Evolutionary conservation across 2,329 filamentous ascomycete genomes (phyloP).

Genomic region (Elsinoe australis): DNA sequence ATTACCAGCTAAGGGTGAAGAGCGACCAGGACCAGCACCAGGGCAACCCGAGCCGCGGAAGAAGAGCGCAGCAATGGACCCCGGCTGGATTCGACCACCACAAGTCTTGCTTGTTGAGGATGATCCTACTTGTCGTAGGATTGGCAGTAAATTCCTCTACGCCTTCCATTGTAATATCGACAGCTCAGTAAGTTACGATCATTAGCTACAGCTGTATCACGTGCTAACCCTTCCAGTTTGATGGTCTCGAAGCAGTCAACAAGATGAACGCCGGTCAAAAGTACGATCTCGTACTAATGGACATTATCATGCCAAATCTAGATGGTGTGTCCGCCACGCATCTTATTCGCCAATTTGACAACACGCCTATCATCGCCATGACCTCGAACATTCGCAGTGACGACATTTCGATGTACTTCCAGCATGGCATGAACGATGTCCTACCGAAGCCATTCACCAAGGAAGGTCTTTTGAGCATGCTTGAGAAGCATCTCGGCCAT

Average conservation of each 20-base stretch:
- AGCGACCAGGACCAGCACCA: constrained; percentile 35
- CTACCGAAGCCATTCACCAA: constrained; percentile 94
- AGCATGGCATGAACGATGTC: constrained; percentile 96
- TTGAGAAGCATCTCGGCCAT: constrained; percentile 82
- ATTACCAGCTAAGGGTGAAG: constrained; percentile 57
- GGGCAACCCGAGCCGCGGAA: constrained; percentile 49
- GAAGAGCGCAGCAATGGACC: constrained; percentile 54
- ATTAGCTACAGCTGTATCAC: not conserved
- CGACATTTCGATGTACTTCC: constrained; percentile 94
- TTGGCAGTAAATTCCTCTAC: constrained; percentile 59
- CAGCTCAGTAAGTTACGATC: constrained; percentile 47
- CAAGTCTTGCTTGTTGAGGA: constrained; percentile 87
- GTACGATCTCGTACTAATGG: constrained; percentile 53
- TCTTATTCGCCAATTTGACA: constrained; percentile 80
- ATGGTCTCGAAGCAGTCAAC: constrained; percentile 85
- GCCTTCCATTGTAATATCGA: constrained; percentile 58
- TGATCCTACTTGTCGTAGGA: constrained; percentile 58
- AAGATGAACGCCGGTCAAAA: constrained; percentile 64
- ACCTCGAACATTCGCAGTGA: constrained; percentile 96
- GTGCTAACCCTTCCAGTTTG: constrained; percentile 47
- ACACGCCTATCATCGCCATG: constrained; percentile 91
- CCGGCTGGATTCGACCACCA: constrained; percentile 60
- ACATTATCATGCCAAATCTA: constrained; percentile 88
- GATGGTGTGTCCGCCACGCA: constrained; percentile 93
- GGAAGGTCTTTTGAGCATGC: constrained; percentile 66